Percentiles rank a stretch among this genome's conserved stretches.
phyloP scores from a whole-genome alignment of 176 grass and related monocot species.

The Juncus inflexus region DNA sequence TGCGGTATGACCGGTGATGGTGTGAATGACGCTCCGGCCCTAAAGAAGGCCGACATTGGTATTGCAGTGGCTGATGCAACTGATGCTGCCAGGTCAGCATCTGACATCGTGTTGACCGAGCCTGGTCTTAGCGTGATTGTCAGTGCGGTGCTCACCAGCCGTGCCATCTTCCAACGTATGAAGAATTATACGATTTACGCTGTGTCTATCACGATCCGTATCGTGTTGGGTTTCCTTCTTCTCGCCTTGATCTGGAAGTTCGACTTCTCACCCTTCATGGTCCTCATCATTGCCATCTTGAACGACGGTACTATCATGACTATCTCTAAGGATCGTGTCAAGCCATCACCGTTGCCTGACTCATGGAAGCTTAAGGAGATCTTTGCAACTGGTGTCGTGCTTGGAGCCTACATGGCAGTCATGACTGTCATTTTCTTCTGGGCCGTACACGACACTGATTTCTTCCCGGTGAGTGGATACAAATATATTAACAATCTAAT shows the following conservation, averaged over 20 bases:
- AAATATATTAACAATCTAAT: too few species aligned
- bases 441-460: constrained; percentile 66
- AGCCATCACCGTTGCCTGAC: constrained; percentile 76
- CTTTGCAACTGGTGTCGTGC: constrained; percentile 87
- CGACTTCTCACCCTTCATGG: constrained; percentile 99
- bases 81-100: constrained; percentile 78
- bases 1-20: constrained; percentile 97
- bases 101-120: constrained; percentile 97
- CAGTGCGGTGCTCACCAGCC: constrained; percentile 83
- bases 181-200: constrained; percentile 99
- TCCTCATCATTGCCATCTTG: constrained; percentile 91
- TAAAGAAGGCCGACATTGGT: constrained; percentile 98
- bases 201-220: constrained; percentile 95
- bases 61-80: constrained; percentile 89
- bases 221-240: constrained; percentile 86
- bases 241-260: constrained; percentile 90
- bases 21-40: constrained; percentile 88
- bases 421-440: constrained; percentile 87
- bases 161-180: constrained; percentile 98
- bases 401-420: constrained; percentile 88
- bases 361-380: constrained; percentile 97
- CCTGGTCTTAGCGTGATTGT: constrained; percentile 96
- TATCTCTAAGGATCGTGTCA: constrained; percentile 98
- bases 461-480: constrained; percentile 41
- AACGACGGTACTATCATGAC: constrained; percentile 99